phyloP scores from a whole-genome alignment of 176 grass and related monocot genomes.

The Triticum urartu region DNA sequence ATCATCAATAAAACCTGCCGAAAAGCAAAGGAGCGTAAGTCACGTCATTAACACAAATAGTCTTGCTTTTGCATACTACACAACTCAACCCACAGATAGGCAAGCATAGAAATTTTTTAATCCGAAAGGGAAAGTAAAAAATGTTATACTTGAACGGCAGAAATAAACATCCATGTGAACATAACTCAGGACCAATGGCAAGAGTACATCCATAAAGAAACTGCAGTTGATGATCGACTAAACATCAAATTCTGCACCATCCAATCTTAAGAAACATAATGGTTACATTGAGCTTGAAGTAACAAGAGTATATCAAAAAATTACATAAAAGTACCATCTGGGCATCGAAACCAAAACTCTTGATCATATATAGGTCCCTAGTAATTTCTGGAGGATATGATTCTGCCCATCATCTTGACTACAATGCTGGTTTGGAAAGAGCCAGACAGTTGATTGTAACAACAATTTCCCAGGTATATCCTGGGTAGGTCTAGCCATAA shows the following conservation, averaged over 20 bases:
- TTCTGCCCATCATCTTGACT: neutral
- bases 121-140: neutral
- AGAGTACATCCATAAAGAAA: neutral
- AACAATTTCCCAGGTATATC: neutral
- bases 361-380: neutral
- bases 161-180: neutral
- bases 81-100: neutral
- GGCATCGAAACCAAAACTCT: neutral
- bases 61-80: neutral
- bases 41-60: neutral
- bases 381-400: neutral
- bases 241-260: neutral
- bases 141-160: neutral
- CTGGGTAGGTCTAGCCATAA: slow-evolving; percentile 12
- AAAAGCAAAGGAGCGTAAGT: slow-evolving; percentile 10
- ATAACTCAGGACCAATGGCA: neutral
- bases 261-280: neutral
- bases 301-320: neutral
- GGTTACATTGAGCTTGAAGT: neutral
- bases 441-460: neutral
- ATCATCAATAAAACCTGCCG: slow-evolving; percentile 71
- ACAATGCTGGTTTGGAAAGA: neutral
- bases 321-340: neutral
- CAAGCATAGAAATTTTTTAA: neutral
- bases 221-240: neutral